A percentile compares a stretch with the other conserved stretches of the same genome.
phyloP scores from a whole-genome alignment of 805 yeast genomes.

The Hanseniaspora nectarophila region DNA sequence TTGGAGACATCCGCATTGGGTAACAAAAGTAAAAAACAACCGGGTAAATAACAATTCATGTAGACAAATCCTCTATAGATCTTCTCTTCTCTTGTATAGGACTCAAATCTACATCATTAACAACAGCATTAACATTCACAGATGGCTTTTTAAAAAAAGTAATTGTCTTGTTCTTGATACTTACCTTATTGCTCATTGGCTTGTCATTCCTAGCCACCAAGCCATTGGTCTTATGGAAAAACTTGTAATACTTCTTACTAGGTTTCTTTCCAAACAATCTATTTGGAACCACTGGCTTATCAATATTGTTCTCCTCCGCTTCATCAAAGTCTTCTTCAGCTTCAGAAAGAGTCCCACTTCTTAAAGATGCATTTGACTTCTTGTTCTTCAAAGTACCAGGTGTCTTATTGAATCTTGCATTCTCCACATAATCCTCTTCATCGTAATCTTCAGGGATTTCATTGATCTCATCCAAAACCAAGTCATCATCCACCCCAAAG shows the following conservation, averaged over 20 bases:
- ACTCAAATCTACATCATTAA: slow-evolving; percentile 19
- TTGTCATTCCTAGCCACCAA: slow-evolving; percentile 10
- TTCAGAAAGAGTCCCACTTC: slow-evolving; percentile 18
- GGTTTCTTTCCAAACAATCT: slow-evolving; percentile 1
- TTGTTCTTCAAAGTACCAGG: not conserved
- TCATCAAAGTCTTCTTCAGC: slow-evolving; percentile 16
- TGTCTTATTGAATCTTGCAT: not conserved
- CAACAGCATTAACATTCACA: slow-evolving; percentile 8
- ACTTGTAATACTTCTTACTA: not conserved
- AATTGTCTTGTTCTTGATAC: slow-evolving; percentile 5
- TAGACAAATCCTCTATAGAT: slow-evolving; percentile 25
- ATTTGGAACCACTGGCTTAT: not conserved
- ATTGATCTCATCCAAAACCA: slow-evolving; percentile 41
- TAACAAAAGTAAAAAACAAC: not conserved
- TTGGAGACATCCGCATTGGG: not conserved
- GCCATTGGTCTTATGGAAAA: not conserved
- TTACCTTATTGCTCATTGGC: slow-evolving; percentile 1
- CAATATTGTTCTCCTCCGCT: not conserved
- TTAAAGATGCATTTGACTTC: slow-evolving; percentile 16
- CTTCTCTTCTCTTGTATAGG: slow-evolving; percentile 26
- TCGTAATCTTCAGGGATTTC: slow-evolving; percentile 37
- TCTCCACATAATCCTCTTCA: slow-evolving; percentile 22
- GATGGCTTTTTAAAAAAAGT: slow-evolving; percentile 15
- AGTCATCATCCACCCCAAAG: slow-evolving; percentile 29
- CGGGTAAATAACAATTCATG: slow-evolving; percentile 6